Percentiles rank a stretch among this genome's conserved stretches.
Evolutionary conservation across 2,329 filamentous ascomycete genomes (phyloP).

Genomic region (Colletotrichum navitas): DNA sequence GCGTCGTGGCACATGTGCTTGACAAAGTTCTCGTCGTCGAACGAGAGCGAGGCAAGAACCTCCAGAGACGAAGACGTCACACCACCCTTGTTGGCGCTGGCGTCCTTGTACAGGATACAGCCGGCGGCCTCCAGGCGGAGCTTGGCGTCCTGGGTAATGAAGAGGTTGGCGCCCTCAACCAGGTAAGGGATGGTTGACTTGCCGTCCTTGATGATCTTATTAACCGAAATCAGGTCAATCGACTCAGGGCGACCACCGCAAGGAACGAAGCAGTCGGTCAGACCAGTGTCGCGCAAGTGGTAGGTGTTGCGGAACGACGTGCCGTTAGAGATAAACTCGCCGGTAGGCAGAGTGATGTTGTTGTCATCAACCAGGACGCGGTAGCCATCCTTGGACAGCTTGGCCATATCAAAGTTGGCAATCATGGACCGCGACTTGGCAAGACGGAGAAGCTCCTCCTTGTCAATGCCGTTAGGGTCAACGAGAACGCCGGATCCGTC

Average conservation of each 20-base stretch:
- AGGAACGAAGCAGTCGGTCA: slow-evolving; percentile 92
- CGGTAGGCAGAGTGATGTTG: slow-evolving; percentile 87
- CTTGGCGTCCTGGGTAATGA: slow-evolving; percentile 99
- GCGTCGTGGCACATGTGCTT: slow-evolving; percentile 92
- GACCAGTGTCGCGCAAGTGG: slow-evolving; percentile 83
- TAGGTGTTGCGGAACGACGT: slow-evolving; percentile 98
- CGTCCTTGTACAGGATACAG: slow-evolving; percentile 96
- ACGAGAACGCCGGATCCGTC: slow-evolving; percentile 96
- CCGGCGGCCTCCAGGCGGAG: slow-evolving; percentile 95
- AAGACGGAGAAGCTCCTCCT: slow-evolving; percentile 83
- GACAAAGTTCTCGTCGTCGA: slow-evolving; percentile 89
- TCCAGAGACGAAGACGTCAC: slow-evolving; percentile 98
- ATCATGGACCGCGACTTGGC: slow-evolving; percentile 93
- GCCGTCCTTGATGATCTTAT: slow-evolving; percentile 89
- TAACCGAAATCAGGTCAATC: slow-evolving; percentile 90
- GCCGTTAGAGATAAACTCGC: slow-evolving; percentile 90
- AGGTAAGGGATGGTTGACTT: slow-evolving; percentile 93
- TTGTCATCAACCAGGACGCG: slow-evolving; percentile 92
- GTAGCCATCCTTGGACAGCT: slow-evolving; percentile 90
- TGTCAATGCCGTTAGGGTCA: slow-evolving; percentile 90
- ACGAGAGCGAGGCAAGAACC: slow-evolving; percentile 92
- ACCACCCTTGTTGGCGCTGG: slow-evolving; percentile 97
- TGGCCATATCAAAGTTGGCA: slow-evolving; percentile 83
- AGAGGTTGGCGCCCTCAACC: slow-evolving; percentile 97
- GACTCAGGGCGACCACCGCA: slow-evolving; percentile 97